A percentile compares a stretch with the other conserved stretches of the same genome.
Evolutionary conservation across 1,284 basidiomycete genomes (phyloP).

Genomic region (Ustilago hordei): DNA sequence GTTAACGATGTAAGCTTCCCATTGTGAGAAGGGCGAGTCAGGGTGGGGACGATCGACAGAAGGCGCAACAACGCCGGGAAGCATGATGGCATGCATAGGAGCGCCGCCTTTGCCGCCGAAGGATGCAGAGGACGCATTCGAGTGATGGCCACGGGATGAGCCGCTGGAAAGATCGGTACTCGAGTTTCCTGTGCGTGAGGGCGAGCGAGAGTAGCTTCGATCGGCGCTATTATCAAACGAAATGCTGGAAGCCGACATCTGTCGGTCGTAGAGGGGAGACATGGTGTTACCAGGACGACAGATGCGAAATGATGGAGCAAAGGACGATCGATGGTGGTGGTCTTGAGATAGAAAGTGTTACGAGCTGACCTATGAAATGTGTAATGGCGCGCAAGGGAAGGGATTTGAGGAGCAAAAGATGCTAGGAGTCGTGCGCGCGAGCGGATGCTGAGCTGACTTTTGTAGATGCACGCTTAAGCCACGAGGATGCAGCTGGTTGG

Average conservation of each 20-base stretch:
- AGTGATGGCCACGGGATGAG: slow-evolving; percentile 9
- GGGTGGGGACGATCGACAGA: slow-evolving; percentile 21
- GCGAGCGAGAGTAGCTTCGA: slow-evolving; percentile 11
- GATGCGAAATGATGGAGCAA: neutral
- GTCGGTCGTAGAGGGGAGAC: slow-evolving; percentile 24
- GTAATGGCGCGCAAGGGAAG: neutral
- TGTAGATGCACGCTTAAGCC: neutral
- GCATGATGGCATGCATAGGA: slow-evolving; percentile 48
- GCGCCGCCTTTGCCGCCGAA: slow-evolving; percentile 16
- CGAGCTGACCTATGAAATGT: neutral
- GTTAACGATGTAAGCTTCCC: slow-evolving; percentile 48
- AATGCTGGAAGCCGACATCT: slow-evolving; percentile 11
- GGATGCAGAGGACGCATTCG: slow-evolving; percentile 21
- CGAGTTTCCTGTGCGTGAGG: slow-evolving; percentile 1
- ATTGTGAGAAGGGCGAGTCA: slow-evolving; percentile 39
- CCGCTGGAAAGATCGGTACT: slow-evolving; percentile 1
- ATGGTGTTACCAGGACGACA: slow-evolving; percentile 2
- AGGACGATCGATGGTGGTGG: neutral
- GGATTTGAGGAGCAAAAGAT: neutral
- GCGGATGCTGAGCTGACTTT: too few species aligned
- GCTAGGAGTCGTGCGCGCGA: neutral
- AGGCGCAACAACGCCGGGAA: slow-evolving; percentile 30
- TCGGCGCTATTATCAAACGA: slow-evolving; percentile 21
- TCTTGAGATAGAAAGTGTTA: neutral
- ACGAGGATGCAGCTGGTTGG: neutral